A percentile compares a stretch with the other conserved stretches of the same genome.
Conservation (phyloP, 768 basidiomycete genomes). For the Hypholoma fasciculare region DNA sequence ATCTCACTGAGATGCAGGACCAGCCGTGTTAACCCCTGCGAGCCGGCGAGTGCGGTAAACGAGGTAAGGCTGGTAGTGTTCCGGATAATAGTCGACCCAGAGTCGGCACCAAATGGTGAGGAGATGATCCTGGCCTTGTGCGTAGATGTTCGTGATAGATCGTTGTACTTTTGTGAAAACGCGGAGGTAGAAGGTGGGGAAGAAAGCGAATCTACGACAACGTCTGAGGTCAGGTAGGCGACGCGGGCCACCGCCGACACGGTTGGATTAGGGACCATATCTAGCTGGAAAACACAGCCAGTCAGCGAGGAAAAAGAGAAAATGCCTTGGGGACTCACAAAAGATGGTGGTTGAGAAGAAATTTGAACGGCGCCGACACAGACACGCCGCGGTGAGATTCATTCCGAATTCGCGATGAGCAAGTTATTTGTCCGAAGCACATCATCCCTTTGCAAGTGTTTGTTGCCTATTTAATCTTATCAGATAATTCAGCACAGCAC, state of each 20-base stretch:
- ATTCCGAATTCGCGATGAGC: constrained; percentile 26
- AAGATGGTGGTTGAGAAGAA: constrained; percentile 11
- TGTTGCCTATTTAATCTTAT: constrained; percentile 9
- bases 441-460: constrained; percentile 41
- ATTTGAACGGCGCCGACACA: constrained; percentile 4
- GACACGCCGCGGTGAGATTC: constrained; percentile 10
- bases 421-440: constrained; percentile 37
- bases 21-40: constrained; percentile 58
- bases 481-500: not conserved
- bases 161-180: constrained; percentile 40
- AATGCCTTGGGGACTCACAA: constrained; percentile 9
- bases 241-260: constrained; percentile 58
- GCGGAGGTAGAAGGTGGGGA: constrained; percentile 37
- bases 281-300: not conserved
- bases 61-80: constrained; percentile 53
- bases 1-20: constrained; percentile 71
- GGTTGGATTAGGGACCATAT: constrained; percentile 24
- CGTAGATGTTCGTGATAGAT: constrained; percentile 32
- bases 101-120: constrained; percentile 67
- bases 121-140: constrained; percentile 45
- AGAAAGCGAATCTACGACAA: constrained; percentile 59
- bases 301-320: constrained; percentile 3
- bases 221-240: constrained; percentile 70
- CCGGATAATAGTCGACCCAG: constrained; percentile 55
- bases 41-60: constrained; percentile 53